These are phyloP conservation scores for Fusarium sambucinum DNA, from an alignment of 2,329 filamentous ascomycete genomes.

Conservation along the genomic window DNA sequence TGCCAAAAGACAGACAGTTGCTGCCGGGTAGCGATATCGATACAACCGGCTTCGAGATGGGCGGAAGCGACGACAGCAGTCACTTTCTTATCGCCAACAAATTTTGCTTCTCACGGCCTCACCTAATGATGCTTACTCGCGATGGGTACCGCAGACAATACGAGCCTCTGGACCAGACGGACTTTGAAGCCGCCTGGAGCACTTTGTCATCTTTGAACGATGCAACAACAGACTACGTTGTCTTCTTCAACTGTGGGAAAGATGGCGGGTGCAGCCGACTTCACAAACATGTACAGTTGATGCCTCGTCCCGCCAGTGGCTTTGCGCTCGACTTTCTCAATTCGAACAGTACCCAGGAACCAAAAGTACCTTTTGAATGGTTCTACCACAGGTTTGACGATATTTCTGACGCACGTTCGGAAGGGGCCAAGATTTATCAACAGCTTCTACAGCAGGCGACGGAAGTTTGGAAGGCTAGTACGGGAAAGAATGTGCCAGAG, in stretches of 20 bases:
- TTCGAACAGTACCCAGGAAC: not conserved
- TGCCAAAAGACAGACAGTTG: not conserved
- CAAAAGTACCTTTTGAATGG: not conserved
- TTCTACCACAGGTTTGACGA: not conserved
- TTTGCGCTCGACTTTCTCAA: slow-evolving; percentile 2
- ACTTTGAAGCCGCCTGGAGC: not conserved
- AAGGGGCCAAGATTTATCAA: not conserved
- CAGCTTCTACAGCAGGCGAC: not conserved
- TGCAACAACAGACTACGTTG: not conserved
- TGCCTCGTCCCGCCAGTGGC: not conserved
- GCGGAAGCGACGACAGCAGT: not conserved
- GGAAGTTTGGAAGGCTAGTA: not conserved
- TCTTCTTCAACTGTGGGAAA: slow-evolving; percentile 1
- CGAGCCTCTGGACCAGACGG: not conserved
- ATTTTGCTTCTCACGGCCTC: slow-evolving; percentile 13
- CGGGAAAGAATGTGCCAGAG: not conserved
- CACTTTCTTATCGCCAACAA: slow-evolving; percentile 11
- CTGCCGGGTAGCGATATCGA: not conserved
- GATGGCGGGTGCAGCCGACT: slow-evolving; percentile 7
- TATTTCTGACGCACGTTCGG: accelerated
- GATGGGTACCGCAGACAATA: slow-evolving; percentile 1
- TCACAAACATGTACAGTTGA: slow-evolving; percentile 5
- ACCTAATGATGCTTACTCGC: slow-evolving; percentile 10
- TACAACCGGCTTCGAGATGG: slow-evolving; percentile 7
- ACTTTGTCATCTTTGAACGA: not conserved